These are phyloP conservation scores for Penicillium sp. DNA, from an alignment of 2,329 filamentous ascomycete genomes.

Conservation along the genomic window DNA sequence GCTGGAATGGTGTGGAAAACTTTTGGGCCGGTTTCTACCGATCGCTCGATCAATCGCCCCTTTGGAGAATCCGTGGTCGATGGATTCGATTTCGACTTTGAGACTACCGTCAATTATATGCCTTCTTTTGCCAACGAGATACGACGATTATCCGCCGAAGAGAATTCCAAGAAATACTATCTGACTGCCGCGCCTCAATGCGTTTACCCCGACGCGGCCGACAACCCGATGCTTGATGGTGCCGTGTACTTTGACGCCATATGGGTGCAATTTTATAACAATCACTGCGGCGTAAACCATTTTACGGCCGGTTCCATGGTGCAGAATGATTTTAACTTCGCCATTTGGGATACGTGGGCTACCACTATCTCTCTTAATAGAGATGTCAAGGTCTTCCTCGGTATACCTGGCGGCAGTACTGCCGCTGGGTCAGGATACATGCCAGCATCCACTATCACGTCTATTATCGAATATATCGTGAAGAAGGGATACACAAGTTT, in stretches of 20 bases:
- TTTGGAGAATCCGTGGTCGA: constrained; percentile 65
- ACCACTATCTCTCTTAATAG: constrained; percentile 54
- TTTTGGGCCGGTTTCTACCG: constrained; percentile 52
- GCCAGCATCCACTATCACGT: constrained; percentile 41
- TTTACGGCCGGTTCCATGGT: constrained; percentile 44
- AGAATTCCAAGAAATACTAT: constrained; percentile 52
- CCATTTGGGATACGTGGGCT: constrained; percentile 63
- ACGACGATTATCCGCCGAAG: constrained; percentile 51
- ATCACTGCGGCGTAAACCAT: constrained; percentile 57
- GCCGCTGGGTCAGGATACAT: constrained; percentile 55
- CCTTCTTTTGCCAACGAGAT: constrained; percentile 57
- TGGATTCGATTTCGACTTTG: constrained; percentile 72
- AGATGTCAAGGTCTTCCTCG: constrained; percentile 58
- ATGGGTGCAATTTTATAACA: constrained; percentile 65
- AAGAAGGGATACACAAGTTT: constrained; percentile 57
- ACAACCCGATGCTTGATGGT: constrained; percentile 51
- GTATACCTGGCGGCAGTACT: constrained; percentile 53
- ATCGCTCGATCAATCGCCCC: constrained; percentile 59
- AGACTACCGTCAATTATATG: constrained; percentile 58
- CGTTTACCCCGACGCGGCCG: constrained; percentile 58
- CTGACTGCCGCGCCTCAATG: constrained; percentile 65
- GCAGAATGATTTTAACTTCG: constrained; percentile 58
- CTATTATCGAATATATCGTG: constrained; percentile 52
- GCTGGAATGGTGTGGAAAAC: constrained; percentile 64
- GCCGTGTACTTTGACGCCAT: constrained; percentile 56